Evolutionary conservation across 2,329 filamentous ascomycete species (phyloP).

Genomic region (Exserohilum rostratum): DNA sequence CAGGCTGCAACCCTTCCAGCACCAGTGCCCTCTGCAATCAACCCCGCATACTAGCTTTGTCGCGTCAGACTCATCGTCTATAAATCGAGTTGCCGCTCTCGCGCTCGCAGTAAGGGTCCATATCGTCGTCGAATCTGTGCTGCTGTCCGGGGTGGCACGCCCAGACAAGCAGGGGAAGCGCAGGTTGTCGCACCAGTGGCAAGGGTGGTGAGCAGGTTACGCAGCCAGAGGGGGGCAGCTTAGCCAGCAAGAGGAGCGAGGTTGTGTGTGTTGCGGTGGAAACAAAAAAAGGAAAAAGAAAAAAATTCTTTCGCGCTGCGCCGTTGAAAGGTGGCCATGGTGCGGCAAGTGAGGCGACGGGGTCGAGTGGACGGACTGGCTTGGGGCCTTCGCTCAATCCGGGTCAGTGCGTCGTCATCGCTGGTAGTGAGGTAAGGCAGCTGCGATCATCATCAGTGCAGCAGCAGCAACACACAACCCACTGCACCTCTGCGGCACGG

Average conservation of each 20-base stretch:
- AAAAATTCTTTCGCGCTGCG: conserved; percentile 22
- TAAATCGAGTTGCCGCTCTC: conserved; percentile 1
- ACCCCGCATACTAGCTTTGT: conserved; percentile 4
- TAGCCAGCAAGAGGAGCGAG: conserved; percentile 2
- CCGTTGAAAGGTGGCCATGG: conserved; percentile 10
- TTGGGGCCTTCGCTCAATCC: conserved; percentile 22
- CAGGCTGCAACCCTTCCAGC: conserved; percentile 14
- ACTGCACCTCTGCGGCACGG: background rate
- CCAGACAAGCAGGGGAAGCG: conserved; percentile 15
- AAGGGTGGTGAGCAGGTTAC: conserved; percentile 25
- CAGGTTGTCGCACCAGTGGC: conserved; percentile 29
- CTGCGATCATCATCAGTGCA: conserved; percentile 8
- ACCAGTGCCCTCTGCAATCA: background rate
- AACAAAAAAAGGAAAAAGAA: conserved; percentile 16
- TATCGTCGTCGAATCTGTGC: conserved; percentile 12
- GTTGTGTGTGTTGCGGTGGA: conserved; percentile 5
- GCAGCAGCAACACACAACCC: conserved; percentile 14
- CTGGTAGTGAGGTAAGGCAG: conserved; percentile 17
- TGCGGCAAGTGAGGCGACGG: conserved; percentile 30
- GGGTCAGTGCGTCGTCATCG: conserved; percentile 34
- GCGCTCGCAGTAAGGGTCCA: conserved; percentile 3
- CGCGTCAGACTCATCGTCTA: conserved; percentile 8
- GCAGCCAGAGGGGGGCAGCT: conserved; percentile 21
- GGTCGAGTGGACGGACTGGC: conserved; percentile 28
- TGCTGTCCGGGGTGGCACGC: background rate